Evolutionary conservation across 2,329 filamentous ascomycete species (phyloP), one percentile per base, ranked within the genome.

Genomic region (Xylariomycetidae sp.): DNA sequence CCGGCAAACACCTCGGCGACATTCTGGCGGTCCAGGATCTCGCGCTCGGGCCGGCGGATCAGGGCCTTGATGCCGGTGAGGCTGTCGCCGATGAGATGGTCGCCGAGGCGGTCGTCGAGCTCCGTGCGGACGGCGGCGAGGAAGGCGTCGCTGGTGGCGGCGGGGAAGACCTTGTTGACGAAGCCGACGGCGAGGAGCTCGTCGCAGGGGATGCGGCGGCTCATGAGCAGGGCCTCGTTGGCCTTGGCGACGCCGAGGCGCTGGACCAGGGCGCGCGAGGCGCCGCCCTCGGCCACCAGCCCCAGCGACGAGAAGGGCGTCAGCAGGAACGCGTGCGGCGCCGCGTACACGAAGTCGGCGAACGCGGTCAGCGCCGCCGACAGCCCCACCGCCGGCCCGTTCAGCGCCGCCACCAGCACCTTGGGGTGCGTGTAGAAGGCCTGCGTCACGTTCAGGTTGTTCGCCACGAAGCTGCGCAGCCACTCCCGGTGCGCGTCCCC

Each of bases 361-460:
- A 86, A 84, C 18, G 80, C 81, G 37, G 87, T 68, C 1, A 96
- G 64, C 0, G 90, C 89, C 1, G 90, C 92, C 2, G 83, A 85
- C 19, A 96, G 79, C 5, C 92, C 92, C 33, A 98, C 73, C 9
- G 80, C 88, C 5, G 92, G 92, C 3, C 90, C 92, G 64, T 96
- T 96, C 46, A 96, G 79, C 0, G 86, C 92, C 0, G 82, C 81
- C 39, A 96, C 75, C 16, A 96, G 83, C 61, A 96, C 84, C 66
- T 96, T 95, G 49, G 88, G 85, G 64, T 96, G 92, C 10, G 79
- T 81, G 68, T 92, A 89, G 67, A 96, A 95, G 49, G 87, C 82
- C 50, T 86, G 82, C 2, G 89, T 92, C 50, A 86, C 75, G 70
- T 94, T 85, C 36, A 95, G 75, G 69, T 96, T 96, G 70, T 84